Evolutionary conservation across 108 stramenopile species (phyloP).

Genomic region (Cyclotella choctawhatcheeana): DNA sequence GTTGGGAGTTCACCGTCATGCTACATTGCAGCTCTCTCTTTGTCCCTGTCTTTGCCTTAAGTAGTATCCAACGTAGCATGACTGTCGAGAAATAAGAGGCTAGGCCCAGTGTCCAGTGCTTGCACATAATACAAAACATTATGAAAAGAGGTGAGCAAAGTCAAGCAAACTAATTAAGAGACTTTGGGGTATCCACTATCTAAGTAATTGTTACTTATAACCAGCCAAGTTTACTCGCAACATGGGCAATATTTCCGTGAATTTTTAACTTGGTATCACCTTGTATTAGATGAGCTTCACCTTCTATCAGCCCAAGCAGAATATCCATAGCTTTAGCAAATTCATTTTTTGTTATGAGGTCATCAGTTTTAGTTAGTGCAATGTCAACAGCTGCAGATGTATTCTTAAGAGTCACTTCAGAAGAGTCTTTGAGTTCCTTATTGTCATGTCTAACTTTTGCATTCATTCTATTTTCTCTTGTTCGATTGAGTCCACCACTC

Average conservation of each 20-base stretch:
- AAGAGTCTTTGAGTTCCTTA: not conserved
- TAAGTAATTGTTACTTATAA: no score
- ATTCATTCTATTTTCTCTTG: slow-evolving; percentile 27
- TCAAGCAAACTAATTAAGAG: no score
- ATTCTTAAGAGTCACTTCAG: not conserved
- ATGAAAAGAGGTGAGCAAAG: no score
- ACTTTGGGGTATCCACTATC: no score
- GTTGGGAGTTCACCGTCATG: no score
- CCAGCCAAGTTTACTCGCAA: slow-evolving; percentile 36
- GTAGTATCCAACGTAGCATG: no score
- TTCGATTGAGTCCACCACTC: slow-evolving; percentile 15
- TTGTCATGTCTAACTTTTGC: slow-evolving; percentile 11
- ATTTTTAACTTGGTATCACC: slow-evolving; percentile 35
- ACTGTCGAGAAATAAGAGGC: no score
- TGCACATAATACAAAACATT: no score
- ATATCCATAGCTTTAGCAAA: slow-evolving; percentile 38
- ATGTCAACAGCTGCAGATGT: not conserved
- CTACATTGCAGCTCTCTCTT: no score
- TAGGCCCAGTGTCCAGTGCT: no score
- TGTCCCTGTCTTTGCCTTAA: no score
- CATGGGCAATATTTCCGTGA: slow-evolving; percentile 33
- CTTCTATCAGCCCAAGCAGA: slow-evolving; percentile 36
- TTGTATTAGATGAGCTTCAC: slow-evolving; percentile 15
- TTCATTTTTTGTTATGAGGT: slow-evolving; percentile 20
- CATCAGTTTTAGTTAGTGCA: slow-evolving; percentile 28